Percentiles rank a stretch among this genome's conserved stretches.
phyloP scores from a whole-genome alignment of 257 asterid genomes.

The Capsicum baccatum region DNA sequence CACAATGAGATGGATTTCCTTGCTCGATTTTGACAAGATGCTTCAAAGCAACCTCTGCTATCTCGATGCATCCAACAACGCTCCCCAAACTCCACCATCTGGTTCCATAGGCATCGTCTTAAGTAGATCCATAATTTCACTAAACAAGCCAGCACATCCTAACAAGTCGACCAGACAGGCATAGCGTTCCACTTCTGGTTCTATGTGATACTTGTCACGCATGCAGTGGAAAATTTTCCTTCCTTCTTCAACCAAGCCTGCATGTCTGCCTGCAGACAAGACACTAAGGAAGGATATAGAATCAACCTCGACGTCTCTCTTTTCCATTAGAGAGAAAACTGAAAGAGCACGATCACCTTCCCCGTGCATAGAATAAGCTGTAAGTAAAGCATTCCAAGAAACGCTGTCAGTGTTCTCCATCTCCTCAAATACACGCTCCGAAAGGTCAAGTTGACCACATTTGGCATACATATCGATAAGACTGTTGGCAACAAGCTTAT shows the following conservation, averaged over 20 bases:
- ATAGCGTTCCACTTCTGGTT: too few relatives aligned
- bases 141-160: too few relatives aligned
- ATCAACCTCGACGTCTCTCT: slow-evolving; percentile 34
- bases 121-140: too few relatives aligned
- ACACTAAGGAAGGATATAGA: slow-evolving; percentile 31
- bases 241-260: slow-evolving; percentile 38
- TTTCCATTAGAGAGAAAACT: slow-evolving; percentile 31
- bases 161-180: too few relatives aligned
- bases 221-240: slow-evolving; percentile 29
- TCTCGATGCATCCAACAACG: too few relatives aligned
- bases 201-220: slow-evolving; percentile 24
- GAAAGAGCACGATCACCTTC: slow-evolving; percentile 34
- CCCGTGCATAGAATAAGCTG: slow-evolving; percentile 41
- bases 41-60: too few relatives aligned
- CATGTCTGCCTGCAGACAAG: slow-evolving; percentile 40
- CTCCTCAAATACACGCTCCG: slow-evolving; percentile 31
- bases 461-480: slow-evolving; percentile 40
- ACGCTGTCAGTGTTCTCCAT: slow-evolving; percentile 31
- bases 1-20: too few relatives aligned
- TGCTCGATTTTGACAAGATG: too few relatives aligned
- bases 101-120: too few relatives aligned
- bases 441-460: slow-evolving; percentile 36
- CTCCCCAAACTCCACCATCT: too few relatives aligned
- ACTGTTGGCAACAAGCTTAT: slow-evolving; percentile 32
- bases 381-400: slow-evolving; percentile 43